Evolutionary conservation across 140 eudicot species (phyloP), one percentile per base, ranked within the genome.

Genomic region (Flaveria floridana): DNA sequence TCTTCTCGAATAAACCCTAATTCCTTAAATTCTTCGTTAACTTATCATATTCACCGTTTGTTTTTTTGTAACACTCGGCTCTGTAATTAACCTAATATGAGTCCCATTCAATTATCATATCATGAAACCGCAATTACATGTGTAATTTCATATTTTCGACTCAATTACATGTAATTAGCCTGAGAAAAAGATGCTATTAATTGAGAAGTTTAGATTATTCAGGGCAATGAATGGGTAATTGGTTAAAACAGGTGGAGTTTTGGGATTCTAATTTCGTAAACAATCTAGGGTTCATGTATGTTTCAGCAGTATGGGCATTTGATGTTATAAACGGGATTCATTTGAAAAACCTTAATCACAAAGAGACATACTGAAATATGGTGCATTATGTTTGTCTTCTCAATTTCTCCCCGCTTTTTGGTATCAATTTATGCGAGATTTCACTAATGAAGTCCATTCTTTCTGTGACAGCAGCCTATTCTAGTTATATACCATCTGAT

Each of bases 401-500:
- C 37, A 23, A n/a, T 52, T 11, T 28, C 18, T 52, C 37, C 2
- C 28, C 7, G 37, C 8, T 19, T 72, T 19, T 72, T 13, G 15
- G 26, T 72, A 58, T 16, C n/a, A 9, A 19, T 7, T 15, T 64
- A 42, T 23, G 21, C 44, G 5, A 9, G 25, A 42, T 50, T 75
- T 72, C 41, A 53, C 28, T 56, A 72, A 30, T 56, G 9, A 12
- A 12, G 10, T 52, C 15, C 39, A 66, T 25, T 69, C 39, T 74
- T 13, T 52, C 25, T 81, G 65, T 78, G 70, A 67, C 84, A 87
- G 76, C 77, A 41, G 19, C 76, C 46, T 74, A 79, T 61, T 80
- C 96, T 65, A 82, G 89, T 74, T 84, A 88, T 71, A 34, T 85
- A 67, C 59, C 85, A 51, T 73, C 93, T 58, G 89, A 86, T 70